Conservation (phyloP, 2,329 filamentous ascomycete species). For the Aaosphaeria arxii region DNA sequence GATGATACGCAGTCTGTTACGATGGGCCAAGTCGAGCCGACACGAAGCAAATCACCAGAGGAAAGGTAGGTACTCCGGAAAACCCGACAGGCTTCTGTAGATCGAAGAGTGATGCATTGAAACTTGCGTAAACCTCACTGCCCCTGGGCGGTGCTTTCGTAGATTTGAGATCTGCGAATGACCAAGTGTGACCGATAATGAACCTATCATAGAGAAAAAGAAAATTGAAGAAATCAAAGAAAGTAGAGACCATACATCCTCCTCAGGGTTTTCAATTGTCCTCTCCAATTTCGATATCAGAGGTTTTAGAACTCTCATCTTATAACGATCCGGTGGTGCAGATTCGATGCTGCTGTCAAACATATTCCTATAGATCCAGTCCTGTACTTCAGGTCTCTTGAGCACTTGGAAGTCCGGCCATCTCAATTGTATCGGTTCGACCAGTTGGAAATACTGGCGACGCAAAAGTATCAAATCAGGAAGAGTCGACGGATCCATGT, state of each 20-base stretch:
- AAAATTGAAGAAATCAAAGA: slow-evolving; percentile 6
- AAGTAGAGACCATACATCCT: slow-evolving; percentile 67
- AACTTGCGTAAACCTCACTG: too few species aligned
- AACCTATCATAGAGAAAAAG: too few species aligned
- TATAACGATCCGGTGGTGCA: slow-evolving; percentile 67
- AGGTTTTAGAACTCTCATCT: slow-evolving; percentile 69
- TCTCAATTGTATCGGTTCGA: slow-evolving; percentile 57
- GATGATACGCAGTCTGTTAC: too few species aligned
- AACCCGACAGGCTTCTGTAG: too few species aligned
- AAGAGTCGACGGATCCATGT: slow-evolving; percentile 6
- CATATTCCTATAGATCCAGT: slow-evolving; percentile 62
- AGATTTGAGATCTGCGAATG: background rate
- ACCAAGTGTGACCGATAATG: background rate
- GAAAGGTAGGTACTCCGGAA: too few species aligned
- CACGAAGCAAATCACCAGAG: too few species aligned
- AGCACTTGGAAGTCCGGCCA: slow-evolving; percentile 62
- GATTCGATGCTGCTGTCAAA: slow-evolving; percentile 60
- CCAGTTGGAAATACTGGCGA: slow-evolving; percentile 76
- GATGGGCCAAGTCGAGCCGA: too few species aligned
- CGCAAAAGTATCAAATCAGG: slow-evolving; percentile 49
- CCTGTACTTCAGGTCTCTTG: slow-evolving; percentile 61
- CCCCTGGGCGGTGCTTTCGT: too few species aligned
- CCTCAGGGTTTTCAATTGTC: slow-evolving; percentile 75
- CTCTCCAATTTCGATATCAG: slow-evolving; percentile 68
- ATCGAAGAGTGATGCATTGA: too few species aligned